Evolutionary conservation across 441 rosid genomes (phyloP), one percentile per base, ranked within the genome.

Genomic region (Biscutella laevigata): DNA sequence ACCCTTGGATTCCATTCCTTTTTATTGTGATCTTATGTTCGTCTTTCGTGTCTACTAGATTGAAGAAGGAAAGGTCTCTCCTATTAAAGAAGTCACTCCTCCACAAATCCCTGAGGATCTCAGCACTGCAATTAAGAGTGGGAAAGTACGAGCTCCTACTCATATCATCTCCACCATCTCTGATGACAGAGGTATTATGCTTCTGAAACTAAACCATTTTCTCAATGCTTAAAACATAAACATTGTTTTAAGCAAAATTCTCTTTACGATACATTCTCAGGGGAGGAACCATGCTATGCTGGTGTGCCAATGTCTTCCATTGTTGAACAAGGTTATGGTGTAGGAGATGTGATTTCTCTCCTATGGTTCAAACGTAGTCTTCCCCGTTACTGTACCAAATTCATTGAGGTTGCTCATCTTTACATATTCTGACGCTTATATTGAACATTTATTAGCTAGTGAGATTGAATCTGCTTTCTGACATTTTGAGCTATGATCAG

Each of bases 271-370:
- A 6, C 17, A 52, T 39, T 55, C 67, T 48, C 60, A 89, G 97
- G 97, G 41, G 96, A 90, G 70, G 98, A 90, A 66, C 98, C 98
- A 32, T 83, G 95, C 78, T 90, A 87, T 59, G 92, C 85, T 64
- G 98, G 98, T 70, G 92, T 90, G 50, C 98, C 96, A 7, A 90
- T 90, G 96, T 87, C 98, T 47, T 84, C 88, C 37, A 90, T 90
- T 57, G 69, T 90, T 59, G 98, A 90, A 68, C 83, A 65, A 62
- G 96, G 96, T 49, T 77, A 62, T 48, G 98, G 96, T 40, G 92
- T 87, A 29, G 98, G 98, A 58, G 98, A 90, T 65, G 96, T 87
- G 61, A 84, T 90, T 64, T 90, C 96, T 53, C 90, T 87, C 27
- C 69, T 87, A 67, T 90, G 98, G 98, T 90, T 87, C 78, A 87